These are phyloP conservation scores for Alternaria burnsii DNA, from an alignment of 2,329 filamentous ascomycete genomes.

Conservation along the genomic window DNA sequence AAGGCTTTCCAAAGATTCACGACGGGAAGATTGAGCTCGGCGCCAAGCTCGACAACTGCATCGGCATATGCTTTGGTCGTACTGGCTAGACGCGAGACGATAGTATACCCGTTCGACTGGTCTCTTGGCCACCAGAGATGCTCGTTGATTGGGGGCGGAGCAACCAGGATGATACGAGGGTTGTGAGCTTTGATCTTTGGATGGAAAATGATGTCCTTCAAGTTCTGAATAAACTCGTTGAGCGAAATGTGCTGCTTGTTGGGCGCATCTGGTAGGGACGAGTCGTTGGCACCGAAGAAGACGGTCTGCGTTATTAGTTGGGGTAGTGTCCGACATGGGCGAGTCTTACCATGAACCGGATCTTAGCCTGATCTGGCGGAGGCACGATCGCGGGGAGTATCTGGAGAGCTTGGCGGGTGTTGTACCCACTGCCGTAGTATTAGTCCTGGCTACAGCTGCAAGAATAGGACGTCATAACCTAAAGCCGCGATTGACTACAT, in stretches of 20 bases:
- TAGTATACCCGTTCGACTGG: slow-evolving; percentile 49
- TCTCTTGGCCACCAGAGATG: slow-evolving; percentile 66
- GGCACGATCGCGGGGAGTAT: slow-evolving; percentile 77
- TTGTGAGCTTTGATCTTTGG: slow-evolving; percentile 73
- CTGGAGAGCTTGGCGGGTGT: slow-evolving; percentile 75
- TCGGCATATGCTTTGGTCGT: slow-evolving; percentile 70
- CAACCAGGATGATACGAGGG: slow-evolving; percentile 78
- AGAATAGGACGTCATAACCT: slow-evolving; percentile 55
- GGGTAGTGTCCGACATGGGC: neutral
- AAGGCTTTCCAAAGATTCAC: slow-evolving; percentile 83
- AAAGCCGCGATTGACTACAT: slow-evolving; percentile 88
- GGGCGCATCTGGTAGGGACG: slow-evolving; percentile 69
- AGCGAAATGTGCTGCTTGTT: slow-evolving; percentile 80
- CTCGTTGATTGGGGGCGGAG: slow-evolving; percentile 84
- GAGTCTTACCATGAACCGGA: slow-evolving; percentile 70
- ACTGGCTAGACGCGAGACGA: slow-evolving; percentile 63
- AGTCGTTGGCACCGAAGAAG: slow-evolving; percentile 91
- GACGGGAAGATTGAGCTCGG: slow-evolving; percentile 65
- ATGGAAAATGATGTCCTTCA: slow-evolving; percentile 76
- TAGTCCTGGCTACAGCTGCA: slow-evolving; percentile 5
- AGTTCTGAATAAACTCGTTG: slow-evolving; percentile 76
- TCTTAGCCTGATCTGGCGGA: slow-evolving; percentile 65
- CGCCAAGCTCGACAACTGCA: slow-evolving; percentile 71
- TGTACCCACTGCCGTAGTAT: slow-evolving; percentile 71
- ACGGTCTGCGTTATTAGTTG: slow-evolving; percentile 64